phyloP scores from a whole-genome alignment of 305 asterid species.

The Rubia tinctorum region DNA sequence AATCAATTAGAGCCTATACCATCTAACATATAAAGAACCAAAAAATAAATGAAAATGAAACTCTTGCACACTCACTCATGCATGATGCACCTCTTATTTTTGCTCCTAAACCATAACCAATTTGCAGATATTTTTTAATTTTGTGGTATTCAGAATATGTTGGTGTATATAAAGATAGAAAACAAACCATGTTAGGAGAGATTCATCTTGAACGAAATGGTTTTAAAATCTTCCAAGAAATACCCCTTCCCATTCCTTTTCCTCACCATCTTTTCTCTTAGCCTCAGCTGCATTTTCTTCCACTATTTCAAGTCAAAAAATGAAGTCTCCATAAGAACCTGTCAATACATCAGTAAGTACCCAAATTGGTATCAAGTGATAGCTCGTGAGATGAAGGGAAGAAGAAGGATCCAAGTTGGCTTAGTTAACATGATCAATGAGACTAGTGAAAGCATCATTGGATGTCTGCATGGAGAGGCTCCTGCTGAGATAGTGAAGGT shows the following conservation, averaged over 20 bases:
- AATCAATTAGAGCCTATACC: too few relatives aligned
- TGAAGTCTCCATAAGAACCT: not conserved
- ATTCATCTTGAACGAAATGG: conserved; percentile 2
- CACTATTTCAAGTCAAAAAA: not conserved
- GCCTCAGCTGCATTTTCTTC: not conserved
- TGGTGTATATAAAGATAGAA: not conserved
- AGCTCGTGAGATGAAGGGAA: conserved; percentile 28
- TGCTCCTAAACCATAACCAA: conserved; percentile 3
- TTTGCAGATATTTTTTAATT: not conserved
- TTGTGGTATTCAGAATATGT: not conserved
- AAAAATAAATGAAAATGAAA: not conserved
- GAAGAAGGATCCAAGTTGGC: conserved; percentile 24
- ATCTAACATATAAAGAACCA: too few relatives aligned
- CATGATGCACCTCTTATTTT: conserved; percentile 1
- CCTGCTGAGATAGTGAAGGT: conserved; percentile 18
- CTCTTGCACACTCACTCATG: not conserved
- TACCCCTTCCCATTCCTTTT: not conserved
- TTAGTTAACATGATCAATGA: conserved; percentile 12
- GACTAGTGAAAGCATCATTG: not conserved
- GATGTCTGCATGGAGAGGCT: not conserved
- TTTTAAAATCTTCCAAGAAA: conserved; percentile 4
- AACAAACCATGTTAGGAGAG: not conserved
- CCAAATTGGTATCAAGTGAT: conserved; percentile 44
- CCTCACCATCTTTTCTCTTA: conserved; percentile 6
- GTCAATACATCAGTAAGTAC: not conserved